phyloP scores from a whole-genome alignment of 768 basidiomycete genomes.

The Xerocomellus amylosporus region DNA sequence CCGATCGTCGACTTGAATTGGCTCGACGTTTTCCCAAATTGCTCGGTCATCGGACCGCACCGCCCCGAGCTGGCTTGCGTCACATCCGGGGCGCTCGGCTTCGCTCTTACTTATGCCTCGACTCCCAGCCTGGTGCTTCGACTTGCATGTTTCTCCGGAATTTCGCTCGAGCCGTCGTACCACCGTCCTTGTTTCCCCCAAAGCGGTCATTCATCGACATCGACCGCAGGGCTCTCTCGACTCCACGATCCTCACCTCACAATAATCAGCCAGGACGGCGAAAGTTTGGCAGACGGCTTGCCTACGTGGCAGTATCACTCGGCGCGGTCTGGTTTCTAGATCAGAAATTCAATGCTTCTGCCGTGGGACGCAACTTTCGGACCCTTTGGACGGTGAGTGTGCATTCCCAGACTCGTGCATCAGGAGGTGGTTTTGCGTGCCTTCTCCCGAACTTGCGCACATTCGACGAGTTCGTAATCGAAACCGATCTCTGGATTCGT shows the following conservation, averaged over 20 bases:
- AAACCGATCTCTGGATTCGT: background rate
- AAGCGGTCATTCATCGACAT: background rate
- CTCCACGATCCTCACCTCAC: background rate
- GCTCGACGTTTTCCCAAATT: background rate
- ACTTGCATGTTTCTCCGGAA: slow-evolving; percentile 2
- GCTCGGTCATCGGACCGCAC: background rate
- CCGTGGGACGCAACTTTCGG: slow-evolving; percentile 44
- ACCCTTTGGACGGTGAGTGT: slow-evolving; percentile 49
- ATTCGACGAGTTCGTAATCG: background rate
- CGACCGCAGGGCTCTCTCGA: slow-evolving; percentile 2
- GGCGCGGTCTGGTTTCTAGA: slow-evolving; percentile 40
- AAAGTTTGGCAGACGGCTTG: slow-evolving; percentile 20
- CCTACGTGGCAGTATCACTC: slow-evolving; percentile 26
- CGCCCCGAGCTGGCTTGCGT: background rate
- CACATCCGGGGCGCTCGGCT: background rate
- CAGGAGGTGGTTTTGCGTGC: background rate
- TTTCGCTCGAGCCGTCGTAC: background rate
- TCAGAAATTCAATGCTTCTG: slow-evolving; percentile 46
- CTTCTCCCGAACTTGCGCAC: background rate
- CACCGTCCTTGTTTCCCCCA: background rate
- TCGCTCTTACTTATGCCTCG: background rate
- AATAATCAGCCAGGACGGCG: slow-evolving; percentile 2
- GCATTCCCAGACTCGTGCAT: background rate
- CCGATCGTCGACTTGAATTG: background rate
- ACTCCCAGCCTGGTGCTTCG: background rate